phyloP scores from a whole-genome alignment of 306 rosid species.

The Rosa chinensis region DNA sequence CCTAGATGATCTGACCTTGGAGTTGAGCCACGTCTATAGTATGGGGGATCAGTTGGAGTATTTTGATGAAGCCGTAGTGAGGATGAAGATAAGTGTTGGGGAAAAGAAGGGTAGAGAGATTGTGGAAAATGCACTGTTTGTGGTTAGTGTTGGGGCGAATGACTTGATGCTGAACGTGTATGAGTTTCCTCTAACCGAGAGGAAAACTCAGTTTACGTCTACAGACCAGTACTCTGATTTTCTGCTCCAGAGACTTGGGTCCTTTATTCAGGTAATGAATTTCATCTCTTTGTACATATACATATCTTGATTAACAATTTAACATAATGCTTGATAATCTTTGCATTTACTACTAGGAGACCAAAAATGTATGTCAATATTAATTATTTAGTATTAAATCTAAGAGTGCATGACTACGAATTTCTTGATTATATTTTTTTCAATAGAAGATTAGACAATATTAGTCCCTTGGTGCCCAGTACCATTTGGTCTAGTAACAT shows the following conservation, averaged over 20 bases:
- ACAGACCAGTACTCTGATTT: conserved; percentile 29
- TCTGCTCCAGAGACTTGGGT: conserved; percentile 29
- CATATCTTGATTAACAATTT: too few relatives aligned
- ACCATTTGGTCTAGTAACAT: too few relatives aligned
- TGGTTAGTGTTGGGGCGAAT: conserved; percentile 42
- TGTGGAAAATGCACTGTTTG: conserved; percentile 37
- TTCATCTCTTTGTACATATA: not conserved
- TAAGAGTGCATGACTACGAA: too few relatives aligned
- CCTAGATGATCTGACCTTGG: conserved; percentile 22
- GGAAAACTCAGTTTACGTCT: conserved; percentile 5
- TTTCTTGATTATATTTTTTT: too few relatives aligned
- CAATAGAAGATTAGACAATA: too few relatives aligned
- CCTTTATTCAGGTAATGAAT: conserved; percentile 38
- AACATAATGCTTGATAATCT: too few relatives aligned
- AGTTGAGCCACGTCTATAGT: not conserved
- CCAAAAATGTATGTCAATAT: too few relatives aligned
- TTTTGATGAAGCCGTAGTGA: conserved; percentile 32
- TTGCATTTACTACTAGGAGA: too few relatives aligned
- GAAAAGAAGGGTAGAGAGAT: conserved; percentile 14
- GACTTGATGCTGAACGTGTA: conserved; percentile 40
- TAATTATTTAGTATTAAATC: too few relatives aligned
- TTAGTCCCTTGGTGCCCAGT: too few relatives aligned
- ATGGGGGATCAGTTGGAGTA: conserved; percentile 28
- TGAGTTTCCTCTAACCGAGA: not conserved
- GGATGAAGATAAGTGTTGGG: conserved; percentile 31